Percentiles rank a stretch among this genome's conserved stretches.
Evolutionary conservation across 139 green algal genomes (phyloP).

Genomic region (Ettlia oleoabundans): DNA sequence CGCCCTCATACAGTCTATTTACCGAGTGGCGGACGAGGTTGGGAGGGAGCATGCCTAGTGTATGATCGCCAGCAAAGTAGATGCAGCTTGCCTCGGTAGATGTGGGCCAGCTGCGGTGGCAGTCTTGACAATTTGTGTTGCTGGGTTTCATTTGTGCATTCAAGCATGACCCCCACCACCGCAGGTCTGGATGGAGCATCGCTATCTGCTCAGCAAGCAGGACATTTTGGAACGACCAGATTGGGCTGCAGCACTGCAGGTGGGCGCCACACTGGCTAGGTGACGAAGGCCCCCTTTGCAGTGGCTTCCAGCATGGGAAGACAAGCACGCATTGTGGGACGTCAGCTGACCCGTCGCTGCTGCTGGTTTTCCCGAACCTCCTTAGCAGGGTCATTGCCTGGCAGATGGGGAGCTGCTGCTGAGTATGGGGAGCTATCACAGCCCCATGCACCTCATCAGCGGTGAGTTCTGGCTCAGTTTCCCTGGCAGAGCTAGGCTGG

Average conservation of each 20-base stretch:
- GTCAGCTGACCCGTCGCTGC: too few species aligned
- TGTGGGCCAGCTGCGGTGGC: too few species aligned
- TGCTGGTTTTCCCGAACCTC: too few species aligned
- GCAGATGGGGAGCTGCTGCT: not conserved
- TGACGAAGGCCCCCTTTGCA: too few species aligned
- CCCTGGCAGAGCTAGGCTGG: not conserved
- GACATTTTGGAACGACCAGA: slow-evolving; percentile 13
- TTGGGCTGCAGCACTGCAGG: not conserved
- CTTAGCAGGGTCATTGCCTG: too few species aligned
- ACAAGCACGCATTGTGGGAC: too few species aligned
- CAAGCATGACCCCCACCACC: not conserved
- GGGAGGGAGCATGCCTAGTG: not conserved
- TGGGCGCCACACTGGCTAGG: not conserved
- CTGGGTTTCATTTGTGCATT: too few species aligned
- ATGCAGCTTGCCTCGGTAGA: not conserved
- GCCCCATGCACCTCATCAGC: slow-evolving; percentile 9
- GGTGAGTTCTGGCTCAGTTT: not conserved
- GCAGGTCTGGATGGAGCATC: slow-evolving; percentile 31
- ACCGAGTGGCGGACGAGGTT: slow-evolving; percentile 18
- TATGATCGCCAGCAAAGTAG: not conserved
- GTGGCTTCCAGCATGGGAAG: too few species aligned
- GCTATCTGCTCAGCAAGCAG: slow-evolving; percentile 14
- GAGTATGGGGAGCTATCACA: not conserved
- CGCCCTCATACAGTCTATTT: slow-evolving; percentile 11
- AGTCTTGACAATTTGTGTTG: too few species aligned